Base-by-base conservation (phyloP, 2,329 filamentous ascomycete genomes). In the Elsinoe ampelina region DNA sequence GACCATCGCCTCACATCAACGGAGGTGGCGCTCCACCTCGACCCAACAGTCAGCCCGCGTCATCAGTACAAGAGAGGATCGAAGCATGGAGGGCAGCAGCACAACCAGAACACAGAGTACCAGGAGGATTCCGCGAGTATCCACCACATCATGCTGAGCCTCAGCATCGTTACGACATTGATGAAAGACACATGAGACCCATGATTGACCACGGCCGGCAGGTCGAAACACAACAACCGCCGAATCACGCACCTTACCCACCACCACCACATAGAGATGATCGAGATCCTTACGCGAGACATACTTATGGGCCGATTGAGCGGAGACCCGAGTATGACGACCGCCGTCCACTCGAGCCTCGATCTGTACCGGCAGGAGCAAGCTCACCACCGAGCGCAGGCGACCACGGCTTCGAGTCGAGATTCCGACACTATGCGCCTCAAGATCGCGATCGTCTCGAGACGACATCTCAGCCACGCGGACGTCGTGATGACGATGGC, bases 21-120 rank as follows among this genome's bases (percentile, higher is more conserved):
- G 58, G 47, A 3, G 56, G 48, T 35, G 22, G 35, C 2, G 52
- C 51, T n/a, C 59, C 59, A 5, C 57, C 59, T 15, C 63, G 69
- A 34, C 68, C 69, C 3, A 71, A 60, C 45, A 70, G 68, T 58
- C 68, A 71, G 59, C 68, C 68, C 13, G 57, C 52, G 38, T 54
- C 48, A n/a, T 52, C 48, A 12, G 34, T 52, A 11, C 48, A 52
- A 19, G 48, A 52, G 19, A 52, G 48, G 17, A 52, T 52, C 15
- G 48, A 52, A 26, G 48, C 48, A 22, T 52, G 48, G 48, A 34
- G 48, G 20, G 41, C 41, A 30, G 36, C 34, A 5, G 51, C 59
- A 35, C 59, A 57, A 11, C 57, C 50, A 20, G 59, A 60, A 19
- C 59, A 60, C 19, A 34, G 48, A 10, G 48, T 52, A 12, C 48